Evolutionary conservation across 805 yeast species (phyloP).

Genomic region (Clavispora fructus): DNA sequence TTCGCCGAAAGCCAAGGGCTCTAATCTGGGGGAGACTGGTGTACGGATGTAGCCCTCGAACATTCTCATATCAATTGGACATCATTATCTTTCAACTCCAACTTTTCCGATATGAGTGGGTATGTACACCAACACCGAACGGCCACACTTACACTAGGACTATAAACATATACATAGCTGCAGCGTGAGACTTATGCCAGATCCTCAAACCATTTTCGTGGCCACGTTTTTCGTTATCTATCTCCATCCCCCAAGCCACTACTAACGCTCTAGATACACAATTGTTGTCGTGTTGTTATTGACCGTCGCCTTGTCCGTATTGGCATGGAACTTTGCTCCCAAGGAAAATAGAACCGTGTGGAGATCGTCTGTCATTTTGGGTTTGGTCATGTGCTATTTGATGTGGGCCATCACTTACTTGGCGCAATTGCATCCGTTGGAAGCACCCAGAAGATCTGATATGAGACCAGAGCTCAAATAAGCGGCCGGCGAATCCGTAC

Average conservation of each 20-base stretch:
- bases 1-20: no score
- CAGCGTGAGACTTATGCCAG: no score
- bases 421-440: conserved; percentile 84
- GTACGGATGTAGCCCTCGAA: conserved; percentile 1
- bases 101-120: conserved; percentile 12
- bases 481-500: neutral
- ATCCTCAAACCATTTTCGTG: no score
- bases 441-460: conserved; percentile 85
- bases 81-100: neutral
- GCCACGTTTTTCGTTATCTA: neutral
- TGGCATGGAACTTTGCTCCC: conserved; percentile 84
- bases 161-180: no score
- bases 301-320: conserved; percentile 53
- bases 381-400: conserved; percentile 71
- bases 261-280: conserved; percentile 48
- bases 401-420: conserved; percentile 94
- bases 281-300: conserved; percentile 61
- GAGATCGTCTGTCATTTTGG: conserved; percentile 49
- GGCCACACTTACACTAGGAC: no score
- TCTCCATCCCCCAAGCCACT: neutral
- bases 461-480: conserved; percentile 63
- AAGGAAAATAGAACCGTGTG: conserved; percentile 55
- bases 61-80: neutral
- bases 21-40: neutral
- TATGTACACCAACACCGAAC: conserved; percentile 5